Evolutionary conservation across 179 eudicot species (phyloP), one percentile per base, ranked within the genome.

Genomic region (Camellia oleifera): DNA sequence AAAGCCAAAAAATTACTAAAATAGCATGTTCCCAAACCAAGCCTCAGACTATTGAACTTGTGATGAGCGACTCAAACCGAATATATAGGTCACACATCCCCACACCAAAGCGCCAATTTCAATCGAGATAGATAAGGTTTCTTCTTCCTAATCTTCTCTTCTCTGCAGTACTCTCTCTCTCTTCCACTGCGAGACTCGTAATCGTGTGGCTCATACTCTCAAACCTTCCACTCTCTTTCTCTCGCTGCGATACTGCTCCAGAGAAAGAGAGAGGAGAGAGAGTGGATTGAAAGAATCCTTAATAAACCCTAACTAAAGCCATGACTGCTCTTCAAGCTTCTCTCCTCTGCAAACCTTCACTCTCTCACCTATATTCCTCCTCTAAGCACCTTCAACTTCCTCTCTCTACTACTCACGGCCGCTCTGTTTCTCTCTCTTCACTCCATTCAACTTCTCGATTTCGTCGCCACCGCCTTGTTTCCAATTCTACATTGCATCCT

Each of bases 281-380:
- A 17, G 8, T 20, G 32, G n/a, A 26, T 68, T 18, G 44, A 42
- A 52, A 5, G 75, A 69, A 56, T 79, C 73, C 64, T 40, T 54
- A 32, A 9, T 52, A 80, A 79, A 50, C 81, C 84, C 77, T 77
- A 82, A 70, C 52, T 44, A 32, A 32, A 53, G 60, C 78, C 69
- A 91, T 91, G 93, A 71, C 86, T 17, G 76, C 89, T 45, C 90
- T 95, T 5, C 97, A 93, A 90, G 89, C 94, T 74, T 87, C 88
- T 50, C 85, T 92, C 42, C 62, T 92, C 63, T 81, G 23, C 77
- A 92, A 83, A 48, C 91, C 95, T 50, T 86, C 78, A n/a, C 79
- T 76, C 77, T 71, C 74, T 72, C 77, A 62, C 63, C 9, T 32
- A 71, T 48, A 56, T 65, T 26, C 77, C 48, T 26, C 77, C 48